Conservation (phyloP, 2,329 filamentous ascomycete species). For the Rasamsonia emersonii region DNA sequence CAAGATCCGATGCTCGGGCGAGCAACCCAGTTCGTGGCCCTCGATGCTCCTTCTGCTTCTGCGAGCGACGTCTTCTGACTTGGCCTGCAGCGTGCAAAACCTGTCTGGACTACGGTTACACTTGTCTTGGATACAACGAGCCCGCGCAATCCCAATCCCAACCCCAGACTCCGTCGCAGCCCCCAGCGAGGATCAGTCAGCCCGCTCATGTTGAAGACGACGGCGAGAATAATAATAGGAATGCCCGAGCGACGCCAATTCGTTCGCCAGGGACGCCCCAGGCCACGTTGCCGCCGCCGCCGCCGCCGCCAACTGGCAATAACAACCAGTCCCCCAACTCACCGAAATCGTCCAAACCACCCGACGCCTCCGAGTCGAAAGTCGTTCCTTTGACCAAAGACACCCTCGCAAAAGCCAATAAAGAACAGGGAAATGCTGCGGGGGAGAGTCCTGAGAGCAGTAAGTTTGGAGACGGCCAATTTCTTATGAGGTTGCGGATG, state of each 20-base stretch:
- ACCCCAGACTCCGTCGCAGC: constrained; percentile 19
- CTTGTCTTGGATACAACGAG: constrained; percentile 60
- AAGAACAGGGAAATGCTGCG: constrained; percentile 13
- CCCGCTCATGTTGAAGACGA: constrained; percentile 12
- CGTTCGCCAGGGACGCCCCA: constrained; percentile 18
- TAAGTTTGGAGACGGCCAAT: constrained; percentile 14
- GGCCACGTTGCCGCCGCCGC: constrained; percentile 5
- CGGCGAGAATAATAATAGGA: constrained; percentile 11
- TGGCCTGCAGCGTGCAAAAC: constrained; percentile 52
- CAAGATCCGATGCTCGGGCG: constrained; percentile 67
- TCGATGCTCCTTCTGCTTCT: constrained; percentile 3
- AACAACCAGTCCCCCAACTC: constrained; percentile 10
- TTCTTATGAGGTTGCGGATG: background rate
- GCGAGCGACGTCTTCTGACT: constrained; percentile 8
- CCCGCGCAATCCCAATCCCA: constrained; percentile 25
- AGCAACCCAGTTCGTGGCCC: constrained; percentile 47
- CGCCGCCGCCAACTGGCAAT: constrained; percentile 4
- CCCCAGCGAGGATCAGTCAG: constrained; percentile 13
- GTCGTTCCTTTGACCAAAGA: constrained; percentile 9
- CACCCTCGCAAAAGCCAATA: constrained; percentile 6
- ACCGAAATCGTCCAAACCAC: constrained; percentile 8
- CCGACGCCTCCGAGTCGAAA: constrained; percentile 11
- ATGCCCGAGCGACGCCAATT: constrained; percentile 15
- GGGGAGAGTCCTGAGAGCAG: constrained; percentile 30
- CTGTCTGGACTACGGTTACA: constrained; percentile 62